Base-by-base conservation (phyloP, 1,284 basidiomycete genomes). In the Earliella scabrosa region DNA sequence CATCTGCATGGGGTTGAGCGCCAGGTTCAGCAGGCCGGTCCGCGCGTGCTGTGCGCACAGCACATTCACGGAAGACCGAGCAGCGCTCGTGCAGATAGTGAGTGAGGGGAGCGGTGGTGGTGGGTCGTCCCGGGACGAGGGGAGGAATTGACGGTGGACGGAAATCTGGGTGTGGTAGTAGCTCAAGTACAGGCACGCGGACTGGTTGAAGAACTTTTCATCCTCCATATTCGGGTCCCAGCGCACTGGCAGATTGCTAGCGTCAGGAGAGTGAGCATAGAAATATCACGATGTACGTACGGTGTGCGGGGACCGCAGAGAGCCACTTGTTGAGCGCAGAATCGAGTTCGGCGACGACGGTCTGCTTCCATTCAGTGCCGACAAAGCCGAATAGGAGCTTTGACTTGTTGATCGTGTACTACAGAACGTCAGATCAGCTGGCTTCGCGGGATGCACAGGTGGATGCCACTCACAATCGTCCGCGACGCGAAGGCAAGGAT, bases 61-160 rank as follows among this genome's bases (percentile, higher is more conserved):
- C 29, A 94, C 80, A 66, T 90, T 90, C 38, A 82, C 84, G 57
- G 87, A 90, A 2, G 87, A 87, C n/a, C 92, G 77, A 0, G 92
- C 90, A 1, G 92, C 92, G 59, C 92, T 93, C 16, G 87, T 88
- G 69, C 92, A 94, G 46, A 95, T 93, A 0, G 91, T 88, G 14
- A 93, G 77, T 0, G 90, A 92, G 0, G 92, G 89, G 77, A 86
- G 68, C 2, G 85, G 68, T 0, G 81, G 75, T 0, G 84, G 82
- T 0, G 81, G 80, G 58, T 83, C 82, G 40, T 77, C 76, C 20
- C 44, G 36, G 1, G 82, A 81, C 0, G 86, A 83, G 0, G 90
- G 88, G 52, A 94, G 92, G 73, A 93, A 94, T 0, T 90, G 89
- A 8, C 92, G 81, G 67, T 94, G 92, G 40, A 93, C 85, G 38